These are phyloP conservation scores for Lipomyces yarrowii DNA, from an alignment of 1,139 yeast genomes.

Conservation along the genomic window DNA sequence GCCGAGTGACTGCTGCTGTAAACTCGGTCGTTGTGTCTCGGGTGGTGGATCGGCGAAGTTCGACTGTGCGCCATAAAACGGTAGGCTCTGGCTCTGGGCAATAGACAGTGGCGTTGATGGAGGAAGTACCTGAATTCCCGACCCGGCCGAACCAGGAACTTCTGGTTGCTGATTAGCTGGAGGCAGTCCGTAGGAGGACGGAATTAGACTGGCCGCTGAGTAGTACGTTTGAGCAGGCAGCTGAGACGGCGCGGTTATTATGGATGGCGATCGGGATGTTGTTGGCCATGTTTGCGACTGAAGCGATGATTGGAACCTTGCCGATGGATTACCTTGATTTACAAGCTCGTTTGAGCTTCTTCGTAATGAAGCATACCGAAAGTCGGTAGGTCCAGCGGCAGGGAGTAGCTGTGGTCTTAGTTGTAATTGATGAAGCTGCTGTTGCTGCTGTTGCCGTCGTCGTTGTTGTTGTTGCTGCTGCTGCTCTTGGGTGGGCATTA, in stretches of 20 bases:
- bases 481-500: slow-evolving; percentile 1
- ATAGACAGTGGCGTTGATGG: not conserved
- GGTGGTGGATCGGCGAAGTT: not conserved
- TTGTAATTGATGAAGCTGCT: not conserved
- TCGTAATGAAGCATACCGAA: not conserved
- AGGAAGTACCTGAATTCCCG: not conserved
- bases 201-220: not conserved
- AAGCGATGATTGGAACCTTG: not conserved
- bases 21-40: not conserved
- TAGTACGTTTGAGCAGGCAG: not conserved
- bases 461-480: not conserved
- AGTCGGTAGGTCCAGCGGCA: not conserved
- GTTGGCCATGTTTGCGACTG: not conserved
- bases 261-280: not conserved
- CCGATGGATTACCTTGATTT: not conserved
- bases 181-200: not conserved
- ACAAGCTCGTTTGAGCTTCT: not conserved
- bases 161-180: not conserved
- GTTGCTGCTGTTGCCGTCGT: not conserved
- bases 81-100: not conserved
- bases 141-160: not conserved
- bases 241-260: not conserved
- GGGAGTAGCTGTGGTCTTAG: not conserved
- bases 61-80: not conserved
- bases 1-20: not conserved